Evolutionary conservation across 352 stramenopile species (phyloP).

Genomic region (Albugo laibachii): DNA sequence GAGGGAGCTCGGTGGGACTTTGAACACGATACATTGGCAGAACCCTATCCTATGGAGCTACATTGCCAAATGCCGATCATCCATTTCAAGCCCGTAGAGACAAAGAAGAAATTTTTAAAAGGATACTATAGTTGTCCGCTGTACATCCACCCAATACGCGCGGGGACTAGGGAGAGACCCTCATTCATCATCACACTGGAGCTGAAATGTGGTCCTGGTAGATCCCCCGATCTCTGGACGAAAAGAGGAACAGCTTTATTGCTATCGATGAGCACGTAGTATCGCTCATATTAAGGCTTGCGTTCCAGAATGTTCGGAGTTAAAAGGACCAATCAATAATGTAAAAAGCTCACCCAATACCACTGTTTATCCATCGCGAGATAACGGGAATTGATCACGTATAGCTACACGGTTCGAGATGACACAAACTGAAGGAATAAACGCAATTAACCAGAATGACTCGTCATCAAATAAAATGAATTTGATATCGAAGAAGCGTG

Average conservation of each 20-base stretch:
- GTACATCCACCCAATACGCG: constrained; percentile 93
- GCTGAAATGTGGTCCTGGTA: constrained; percentile 73
- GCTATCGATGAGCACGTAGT: constrained; percentile 70
- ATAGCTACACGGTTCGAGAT: no score
- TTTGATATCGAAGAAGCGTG: constrained; percentile 31
- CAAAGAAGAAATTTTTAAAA: constrained; percentile 86
- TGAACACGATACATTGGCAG: constrained; percentile 74
- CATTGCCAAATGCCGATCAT: constrained; percentile 82
- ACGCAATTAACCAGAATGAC: no score
- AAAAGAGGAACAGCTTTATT: constrained; percentile 84
- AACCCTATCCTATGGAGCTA: constrained; percentile 86
- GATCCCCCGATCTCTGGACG: constrained; percentile 85
- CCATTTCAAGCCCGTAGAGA: constrained; percentile 90
- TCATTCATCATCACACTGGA: constrained; percentile 90
- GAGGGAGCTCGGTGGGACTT: constrained; percentile 86
- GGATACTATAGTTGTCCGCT: constrained; percentile 86
- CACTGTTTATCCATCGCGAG: no score
- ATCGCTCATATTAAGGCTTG: background rate
- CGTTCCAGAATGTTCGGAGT: no score
- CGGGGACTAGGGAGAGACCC: constrained; percentile 84
- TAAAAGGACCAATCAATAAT: no score
- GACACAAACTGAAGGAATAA: no score
- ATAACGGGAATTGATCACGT: no score
- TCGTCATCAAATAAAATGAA: constrained; percentile 8
- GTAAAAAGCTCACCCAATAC: no score